Base-by-base conservation (phyloP, 805 yeast species). In the Saccharomycopsis guyanensis region DNA sequence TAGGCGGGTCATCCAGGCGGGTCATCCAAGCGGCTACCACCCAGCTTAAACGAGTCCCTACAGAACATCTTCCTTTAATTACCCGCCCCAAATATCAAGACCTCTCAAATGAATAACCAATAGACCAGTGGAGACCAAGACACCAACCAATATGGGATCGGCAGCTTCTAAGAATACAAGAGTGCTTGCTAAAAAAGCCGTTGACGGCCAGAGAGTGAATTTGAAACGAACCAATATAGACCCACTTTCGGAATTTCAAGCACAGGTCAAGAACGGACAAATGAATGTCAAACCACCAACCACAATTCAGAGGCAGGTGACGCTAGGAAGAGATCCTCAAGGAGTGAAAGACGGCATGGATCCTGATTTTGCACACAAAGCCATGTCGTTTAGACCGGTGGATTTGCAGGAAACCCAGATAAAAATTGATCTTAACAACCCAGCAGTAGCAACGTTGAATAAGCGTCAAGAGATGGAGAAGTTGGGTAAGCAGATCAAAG, bases 351-450 rank as follows among this genome's bases (percentile, higher is more conserved):
- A 50, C 35, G 53, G 53, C 13, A 34, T 46, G 31, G 53, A 50
- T 20, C 52, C 52, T 3, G 38, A 40, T 7, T 41, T 35, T 19
- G 31, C 24, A 1, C 34, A 41, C 13, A 49, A 41, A 38, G 53
- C 53, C 23, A 40, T 47, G 49, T 40, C 51, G 10, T 40, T 50
- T 10, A 49, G 53, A 1, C 31, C 46, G n/a, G 53, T 50, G 7
- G 43, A 39, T 10, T 12, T 50, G 10, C 16, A 35, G 5, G 47
- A 47, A 23, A 29, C 35, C 4, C 27, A 43, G 15, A n/a, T 47
- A n/a, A 36, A 47, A 10, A 12, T 50, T 6, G 51, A 50, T 35
- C 29, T 20, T n/a, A 43, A 43, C 18, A 50, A 50, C 25, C 23
- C 34, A 7, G 53, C 53, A 16, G 39, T 50, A 7, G 27, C 15